These are phyloP conservation scores for Rhizophagus clarus DNA, from an alignment of 192 early-diverging fungal genomes.

Conservation along the genomic window DNA sequence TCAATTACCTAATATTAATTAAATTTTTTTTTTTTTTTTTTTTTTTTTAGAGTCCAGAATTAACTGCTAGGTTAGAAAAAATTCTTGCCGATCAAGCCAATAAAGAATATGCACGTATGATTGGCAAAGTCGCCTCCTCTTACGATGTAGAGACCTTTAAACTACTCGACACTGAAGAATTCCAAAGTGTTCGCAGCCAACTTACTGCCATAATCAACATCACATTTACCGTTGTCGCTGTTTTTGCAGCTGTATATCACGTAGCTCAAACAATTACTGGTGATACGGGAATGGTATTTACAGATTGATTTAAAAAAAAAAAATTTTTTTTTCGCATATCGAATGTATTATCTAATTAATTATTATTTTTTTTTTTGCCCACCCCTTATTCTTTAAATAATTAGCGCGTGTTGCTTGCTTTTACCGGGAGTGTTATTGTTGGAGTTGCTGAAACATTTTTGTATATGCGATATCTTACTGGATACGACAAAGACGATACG, in stretches of 20 bases:
- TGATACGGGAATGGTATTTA: conserved; percentile 33
- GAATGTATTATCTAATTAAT: not conserved
- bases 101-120: conserved; percentile 35
- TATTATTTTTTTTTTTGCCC: not conserved
- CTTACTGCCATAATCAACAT: conserved; percentile 35
- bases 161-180: conserved; percentile 31
- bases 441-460: conserved; percentile 33
- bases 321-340: not conserved
- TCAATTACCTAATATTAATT: not conserved
- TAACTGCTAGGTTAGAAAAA: conserved; percentile 25
- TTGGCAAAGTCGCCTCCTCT: conserved; percentile 26
- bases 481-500: conserved; percentile 19
- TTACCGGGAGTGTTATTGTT: conserved; percentile 26
- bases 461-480: conserved; percentile 34
- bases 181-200: conserved; percentile 26
- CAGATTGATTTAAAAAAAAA: not conserved
- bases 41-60: conserved; percentile 27
- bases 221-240: conserved; percentile 34
- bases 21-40: not conserved
- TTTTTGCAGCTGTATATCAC: conserved; percentile 34
- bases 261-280: conserved; percentile 32
- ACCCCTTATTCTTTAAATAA: not conserved
- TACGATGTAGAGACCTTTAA: conserved; percentile 34
- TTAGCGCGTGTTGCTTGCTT: conserved; percentile 34
- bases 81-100: conserved; percentile 36